Evolutionary conservation across 1,284 basidiomycete species (phyloP), one percentile per base, ranked within the genome.

Genomic region (Rhodotorula sp.): DNA sequence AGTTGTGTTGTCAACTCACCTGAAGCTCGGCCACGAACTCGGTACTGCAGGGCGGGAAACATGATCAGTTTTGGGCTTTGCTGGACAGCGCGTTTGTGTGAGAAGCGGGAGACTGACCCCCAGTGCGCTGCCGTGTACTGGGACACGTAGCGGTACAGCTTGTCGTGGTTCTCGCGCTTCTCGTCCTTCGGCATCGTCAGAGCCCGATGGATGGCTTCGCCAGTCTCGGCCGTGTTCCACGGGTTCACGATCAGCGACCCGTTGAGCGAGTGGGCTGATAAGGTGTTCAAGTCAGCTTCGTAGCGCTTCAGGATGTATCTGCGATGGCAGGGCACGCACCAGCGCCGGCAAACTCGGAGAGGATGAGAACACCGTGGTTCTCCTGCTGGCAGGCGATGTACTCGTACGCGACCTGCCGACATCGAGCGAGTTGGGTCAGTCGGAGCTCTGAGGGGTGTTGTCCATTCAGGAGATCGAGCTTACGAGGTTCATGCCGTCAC

Each of bases 401-500:
- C 82, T 99, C 97, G 83, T 99, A 99, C 16, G 95, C 97, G n/a
- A 98, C 93, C 93, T 95, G 76, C 10, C 5, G 51, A n/a, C 34
- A 49, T 21, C 62, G 48, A 52, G 64, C 47, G 7, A 14, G 39
- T 43, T 52, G 21, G 23, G 34, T 10, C 34, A 56, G 64, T 21
- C 16, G 12, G 26, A 5, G 23, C 51, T 46, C 59, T 62, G 12
- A 52, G 49, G 52, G 62, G 54, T 4, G 34, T 6, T 18, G 31
- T 61, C 6, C n/a, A 16, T n/a, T 3, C 47, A 57, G 31, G 31
- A 34, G 49, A 39, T 29, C 31, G 51, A 20, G 20, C 90, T 79
- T 79, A 95, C 95, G 80, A 99, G 84, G 83, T 99, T 99, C 97
- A 99, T 99, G 58, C 96, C 96, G 80, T 99, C 96, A 59, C 96